A percentile compares a stretch with the other conserved stretches of the same genome.
These are phyloP conservation scores for Posidonia oceanica DNA, from an alignment of 116 monocot species.

Conservation along the genomic window DNA sequence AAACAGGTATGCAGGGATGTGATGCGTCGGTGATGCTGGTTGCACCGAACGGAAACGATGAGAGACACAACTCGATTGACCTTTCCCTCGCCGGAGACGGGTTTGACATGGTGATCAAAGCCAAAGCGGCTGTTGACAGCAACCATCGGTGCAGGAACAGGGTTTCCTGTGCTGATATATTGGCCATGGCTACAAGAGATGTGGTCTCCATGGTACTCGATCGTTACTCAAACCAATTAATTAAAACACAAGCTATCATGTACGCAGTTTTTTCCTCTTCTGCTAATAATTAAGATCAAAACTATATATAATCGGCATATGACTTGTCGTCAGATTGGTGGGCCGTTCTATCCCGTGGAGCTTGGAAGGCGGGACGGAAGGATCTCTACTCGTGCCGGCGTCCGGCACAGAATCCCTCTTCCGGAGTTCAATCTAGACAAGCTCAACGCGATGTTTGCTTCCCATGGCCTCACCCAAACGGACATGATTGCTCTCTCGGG, in stretches of 20 bases:
- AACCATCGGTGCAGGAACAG: slow-evolving; percentile 24
- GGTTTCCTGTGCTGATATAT: slow-evolving; percentile 71
- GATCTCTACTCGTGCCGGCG: slow-evolving; percentile 14
- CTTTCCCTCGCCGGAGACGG: slow-evolving; percentile 57
- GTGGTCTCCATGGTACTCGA: slow-evolving; percentile 37
- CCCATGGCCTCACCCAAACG: slow-evolving; percentile 27
- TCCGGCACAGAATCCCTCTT: slow-evolving; percentile 19
- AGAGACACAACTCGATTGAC: slow-evolving; percentile 31
- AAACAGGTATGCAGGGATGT: slow-evolving; percentile 27
- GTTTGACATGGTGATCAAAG: slow-evolving; percentile 63
- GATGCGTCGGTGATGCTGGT: slow-evolving; percentile 38
- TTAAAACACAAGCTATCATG: too few species aligned
- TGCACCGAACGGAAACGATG: slow-evolving; percentile 17
- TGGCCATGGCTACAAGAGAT: slow-evolving; percentile 56
- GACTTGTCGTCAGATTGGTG: slow-evolving; percentile 19
- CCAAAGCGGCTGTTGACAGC: slow-evolving; percentile 48
- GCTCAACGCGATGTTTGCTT: slow-evolving; percentile 32
- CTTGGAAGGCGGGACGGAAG: slow-evolving; percentile 32
- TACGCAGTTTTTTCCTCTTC: too few species aligned
- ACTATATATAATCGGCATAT: background rate
- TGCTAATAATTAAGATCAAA: too few species aligned
- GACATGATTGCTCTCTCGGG: slow-evolving; percentile 67
- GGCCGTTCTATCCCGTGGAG: slow-evolving; percentile 25
- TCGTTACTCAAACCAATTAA: too few species aligned
- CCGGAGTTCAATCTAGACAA: slow-evolving; percentile 31